Base-by-base conservation (phyloP, 345 rosid species). In the Eucalyptus cloeziana region DNA sequence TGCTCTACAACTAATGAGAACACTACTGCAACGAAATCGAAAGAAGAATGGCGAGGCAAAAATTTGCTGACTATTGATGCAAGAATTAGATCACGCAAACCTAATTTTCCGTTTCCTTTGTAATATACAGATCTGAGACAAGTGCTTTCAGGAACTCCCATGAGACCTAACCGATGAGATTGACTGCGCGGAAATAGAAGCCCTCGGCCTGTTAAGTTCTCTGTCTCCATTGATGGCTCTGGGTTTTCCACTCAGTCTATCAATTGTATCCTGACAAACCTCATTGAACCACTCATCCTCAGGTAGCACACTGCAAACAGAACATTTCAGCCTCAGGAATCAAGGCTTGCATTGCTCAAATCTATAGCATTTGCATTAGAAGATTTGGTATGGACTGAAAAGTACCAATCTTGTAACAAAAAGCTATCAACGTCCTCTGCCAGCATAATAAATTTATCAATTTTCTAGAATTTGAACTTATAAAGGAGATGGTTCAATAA, bases 101-200 rank as follows among this genome's bases (percentile, higher is more conserved):
- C 67, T 49, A 40, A 62, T 43, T 81, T 19, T 81, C 87, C 81
- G 88, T 88, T 91, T 85, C 60, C 49, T 7, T 81, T 90, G 92
- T 86, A 89, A 91, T 94, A 88, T 93, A 95, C 94, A 93, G 24
- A 71, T 88, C 89, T 85, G 25, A 19, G 88, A 86, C 64, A 83
- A 64, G 58, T 79, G 86, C 51, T 33, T 87, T 94, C 89, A 96
- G 88, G 93, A 91, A 86, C 99, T 98, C 80, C 98, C 98, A 67
- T 96, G 99, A 44, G 99, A 97, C 91, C 99, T 94, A 83, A 95
- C 94, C 1, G 99, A 98, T 86, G 99, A 96, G 88, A 97, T 96
- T 86, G 99, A 97, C 80, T 96, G 99, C 22, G 99, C 99, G 9
- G 99, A 98, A 67, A 97, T 96, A 16, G 99, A 98, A 62, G 99